Evolutionary conservation across 148 eudicot genomes (phyloP).

Genomic region (Silene latifolia): DNA sequence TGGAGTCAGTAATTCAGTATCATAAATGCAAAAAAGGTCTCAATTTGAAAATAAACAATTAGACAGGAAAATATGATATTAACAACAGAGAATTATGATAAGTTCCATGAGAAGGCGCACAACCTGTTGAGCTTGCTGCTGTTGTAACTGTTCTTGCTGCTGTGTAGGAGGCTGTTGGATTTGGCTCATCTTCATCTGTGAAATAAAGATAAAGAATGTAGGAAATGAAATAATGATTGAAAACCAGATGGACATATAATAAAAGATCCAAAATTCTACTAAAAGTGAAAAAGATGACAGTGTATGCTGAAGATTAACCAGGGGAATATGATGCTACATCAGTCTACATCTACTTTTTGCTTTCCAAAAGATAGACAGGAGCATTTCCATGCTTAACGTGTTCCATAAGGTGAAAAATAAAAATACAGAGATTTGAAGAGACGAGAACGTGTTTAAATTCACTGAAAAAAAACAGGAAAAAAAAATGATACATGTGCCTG

Average conservation of each 20-base stretch:
- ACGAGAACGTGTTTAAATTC: neutral
- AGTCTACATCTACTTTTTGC: neutral
- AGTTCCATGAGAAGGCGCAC: conserved; percentile 15
- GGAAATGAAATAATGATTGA: conserved; percentile 2
- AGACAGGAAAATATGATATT: neutral
- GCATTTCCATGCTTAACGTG: conserved; percentile 2
- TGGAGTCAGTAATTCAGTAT: neutral
- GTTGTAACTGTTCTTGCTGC: conserved; percentile 94
- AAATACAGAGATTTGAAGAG: neutral
- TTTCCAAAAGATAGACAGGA: neutral
- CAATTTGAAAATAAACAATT: neutral
- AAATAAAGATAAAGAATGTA: conserved; percentile 16
- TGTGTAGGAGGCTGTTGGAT: conserved; percentile 85
- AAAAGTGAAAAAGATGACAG: neutral
- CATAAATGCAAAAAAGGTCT: neutral
- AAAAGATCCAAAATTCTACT: neutral
- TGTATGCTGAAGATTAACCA: neutral
- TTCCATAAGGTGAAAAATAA: neutral
- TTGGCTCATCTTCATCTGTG: conserved; percentile 88
- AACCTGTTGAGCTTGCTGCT: conserved; percentile 85
- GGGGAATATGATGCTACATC: neutral
- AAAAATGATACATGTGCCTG: too few relatives aligned
- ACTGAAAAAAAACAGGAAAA: too few relatives aligned
- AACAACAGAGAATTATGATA: neutral
- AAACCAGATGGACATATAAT: conserved; percentile 5